phyloP scores from a whole-genome alignment of 108 stramenopile species.

The Cyclotella sp. region DNA sequence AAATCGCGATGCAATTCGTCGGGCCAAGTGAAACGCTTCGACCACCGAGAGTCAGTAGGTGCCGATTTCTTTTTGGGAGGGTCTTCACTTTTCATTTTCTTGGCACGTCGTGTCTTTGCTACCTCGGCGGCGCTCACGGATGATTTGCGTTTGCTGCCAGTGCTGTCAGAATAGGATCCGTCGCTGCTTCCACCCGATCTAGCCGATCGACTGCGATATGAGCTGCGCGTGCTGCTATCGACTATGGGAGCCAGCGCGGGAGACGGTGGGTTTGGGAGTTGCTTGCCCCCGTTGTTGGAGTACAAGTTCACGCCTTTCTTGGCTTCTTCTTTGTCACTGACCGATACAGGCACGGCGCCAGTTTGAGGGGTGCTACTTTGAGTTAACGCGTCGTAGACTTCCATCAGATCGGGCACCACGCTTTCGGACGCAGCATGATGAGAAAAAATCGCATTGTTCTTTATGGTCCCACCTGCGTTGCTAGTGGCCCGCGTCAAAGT shows the following conservation, averaged over 20 bases:
- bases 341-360: neutral
- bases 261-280: neutral
- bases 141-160: conserved; percentile 3
- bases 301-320: neutral
- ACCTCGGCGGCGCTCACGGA: no score
- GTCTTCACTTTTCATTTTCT: neutral
- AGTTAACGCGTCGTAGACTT: conserved; percentile 82
- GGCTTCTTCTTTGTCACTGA: neutral
- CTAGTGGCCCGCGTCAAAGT: neutral
- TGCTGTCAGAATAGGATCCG: conserved; percentile 7
- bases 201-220: neutral
- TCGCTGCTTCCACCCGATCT: conserved; percentile 17
- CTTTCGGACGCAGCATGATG: conserved; percentile 23
- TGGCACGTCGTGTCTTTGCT: neutral
- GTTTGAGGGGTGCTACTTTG: conserved; percentile 76
- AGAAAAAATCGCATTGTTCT: neutral
- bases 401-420: conserved; percentile 75
- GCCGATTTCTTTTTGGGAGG: neutral
- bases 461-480: neutral
- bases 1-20: conserved; percentile 87
- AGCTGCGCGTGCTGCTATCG: conserved; percentile 4
- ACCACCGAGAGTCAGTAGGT: conserved; percentile 71
- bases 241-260: conserved; percentile 13
- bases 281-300: conserved; percentile 22
- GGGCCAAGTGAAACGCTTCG: conserved; percentile 90